These are phyloP conservation scores for Sporothrix pallida DNA, from an alignment of 2,329 filamentous ascomycete genomes.

Conservation along the genomic window DNA sequence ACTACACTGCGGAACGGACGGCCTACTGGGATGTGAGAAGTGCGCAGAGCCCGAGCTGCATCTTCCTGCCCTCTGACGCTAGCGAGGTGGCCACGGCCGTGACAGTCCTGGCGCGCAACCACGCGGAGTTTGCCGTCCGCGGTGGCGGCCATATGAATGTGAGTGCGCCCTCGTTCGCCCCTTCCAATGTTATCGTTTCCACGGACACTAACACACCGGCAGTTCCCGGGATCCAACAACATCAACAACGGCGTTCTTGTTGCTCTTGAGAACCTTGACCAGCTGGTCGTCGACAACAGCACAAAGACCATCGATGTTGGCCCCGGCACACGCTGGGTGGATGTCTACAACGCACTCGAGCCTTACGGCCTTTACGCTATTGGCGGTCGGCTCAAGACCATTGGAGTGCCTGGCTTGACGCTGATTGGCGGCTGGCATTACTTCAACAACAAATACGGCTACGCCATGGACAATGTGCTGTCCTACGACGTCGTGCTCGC, in stretches of 20 bases:
- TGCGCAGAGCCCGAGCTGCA: slow-evolving; percentile 41
- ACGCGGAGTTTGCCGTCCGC: slow-evolving; percentile 47
- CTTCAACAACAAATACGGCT: slow-evolving; percentile 43
- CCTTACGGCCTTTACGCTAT: slow-evolving; percentile 44
- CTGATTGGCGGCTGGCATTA: slow-evolving; percentile 48
- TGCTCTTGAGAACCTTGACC: slow-evolving; percentile 46
- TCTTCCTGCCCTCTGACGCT: slow-evolving; percentile 43
- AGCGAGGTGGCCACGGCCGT: slow-evolving; percentile 41
- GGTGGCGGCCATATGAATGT: slow-evolving; percentile 48
- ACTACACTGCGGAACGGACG: slow-evolving; percentile 40
- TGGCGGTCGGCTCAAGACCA: slow-evolving; percentile 46
- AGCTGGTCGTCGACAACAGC: slow-evolving; percentile 42
- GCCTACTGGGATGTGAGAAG: slow-evolving; percentile 44
- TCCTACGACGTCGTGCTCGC: slow-evolving; percentile 51
- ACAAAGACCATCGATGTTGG: slow-evolving; percentile 45
- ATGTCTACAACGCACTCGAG: slow-evolving; percentile 47
- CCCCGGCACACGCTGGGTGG: slow-evolving; percentile 48
- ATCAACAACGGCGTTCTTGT: slow-evolving; percentile 48
- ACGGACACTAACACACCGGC: not conserved
- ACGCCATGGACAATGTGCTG: slow-evolving; percentile 48
- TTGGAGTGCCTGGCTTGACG: slow-evolving; percentile 47
- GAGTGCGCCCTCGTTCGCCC: slow-evolving; percentile 33
- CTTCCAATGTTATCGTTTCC: too few relatives aligned
- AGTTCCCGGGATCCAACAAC: slow-evolving; percentile 46
- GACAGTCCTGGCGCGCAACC: slow-evolving; percentile 36